These are phyloP conservation scores for Arabidopsis hybrid DNA, from an alignment of 441 rosid species.

Conservation along the genomic window DNA sequence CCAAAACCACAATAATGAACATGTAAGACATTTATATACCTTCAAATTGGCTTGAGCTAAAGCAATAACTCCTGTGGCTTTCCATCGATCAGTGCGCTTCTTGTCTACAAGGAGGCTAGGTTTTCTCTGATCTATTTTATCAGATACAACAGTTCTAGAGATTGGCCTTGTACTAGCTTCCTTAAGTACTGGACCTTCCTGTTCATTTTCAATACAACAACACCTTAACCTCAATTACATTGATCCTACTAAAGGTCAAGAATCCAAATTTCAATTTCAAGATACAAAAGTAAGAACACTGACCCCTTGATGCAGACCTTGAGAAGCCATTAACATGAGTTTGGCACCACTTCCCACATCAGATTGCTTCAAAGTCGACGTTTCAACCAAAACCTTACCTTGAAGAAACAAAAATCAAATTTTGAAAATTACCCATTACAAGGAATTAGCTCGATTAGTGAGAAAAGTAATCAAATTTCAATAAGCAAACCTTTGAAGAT, in stretches of 20 bases:
- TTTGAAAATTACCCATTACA: neutral
- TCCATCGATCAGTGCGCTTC: slow-evolving; percentile 68
- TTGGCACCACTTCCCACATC: slow-evolving; percentile 73
- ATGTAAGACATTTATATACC: slow-evolving; percentile 49
- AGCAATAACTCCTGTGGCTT: slow-evolving; percentile 76
- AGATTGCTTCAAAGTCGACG: slow-evolving; percentile 66
- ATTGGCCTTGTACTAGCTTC: slow-evolving; percentile 65
- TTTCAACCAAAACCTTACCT: slow-evolving; percentile 82
- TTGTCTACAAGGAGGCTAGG: slow-evolving; percentile 52
- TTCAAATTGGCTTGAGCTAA: slow-evolving; percentile 72
- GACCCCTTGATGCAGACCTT: slow-evolving; percentile 96
- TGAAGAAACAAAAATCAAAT: slow-evolving; percentile 11
- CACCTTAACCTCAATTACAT: slow-evolving; percentile 7
- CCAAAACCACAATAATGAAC: neutral
- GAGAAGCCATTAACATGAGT: slow-evolving; percentile 90
- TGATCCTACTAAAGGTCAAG: slow-evolving; percentile 14
- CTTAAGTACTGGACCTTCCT: slow-evolving; percentile 82
- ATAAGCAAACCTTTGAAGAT: slow-evolving; percentile 71
- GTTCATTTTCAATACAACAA: slow-evolving; percentile 29
- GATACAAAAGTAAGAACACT: slow-evolving; percentile 9
- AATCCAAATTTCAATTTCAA: slow-evolving; percentile 13
- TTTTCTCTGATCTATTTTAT: slow-evolving; percentile 39
- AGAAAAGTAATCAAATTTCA: neutral
- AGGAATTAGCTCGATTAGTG: neutral
- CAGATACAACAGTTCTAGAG: slow-evolving; percentile 48